These are phyloP conservation scores for Nicotiana noctiflora DNA, from an alignment of 257 asterid genomes.

Conservation along the genomic window DNA sequence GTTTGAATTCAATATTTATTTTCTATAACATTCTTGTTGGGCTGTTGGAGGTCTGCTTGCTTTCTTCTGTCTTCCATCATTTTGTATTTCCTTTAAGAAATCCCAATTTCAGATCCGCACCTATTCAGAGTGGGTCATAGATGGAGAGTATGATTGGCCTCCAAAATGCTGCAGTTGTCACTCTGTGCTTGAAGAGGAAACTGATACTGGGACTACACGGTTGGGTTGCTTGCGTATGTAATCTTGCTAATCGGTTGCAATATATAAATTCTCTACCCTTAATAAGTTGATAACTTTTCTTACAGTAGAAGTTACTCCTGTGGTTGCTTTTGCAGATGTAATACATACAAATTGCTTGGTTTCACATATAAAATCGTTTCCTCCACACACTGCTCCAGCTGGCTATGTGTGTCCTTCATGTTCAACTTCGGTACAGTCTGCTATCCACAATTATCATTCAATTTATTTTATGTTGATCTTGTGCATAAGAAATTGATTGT, in stretches of 20 bases:
- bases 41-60: neutral
- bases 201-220: slow-evolving; percentile 62
- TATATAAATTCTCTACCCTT: neutral
- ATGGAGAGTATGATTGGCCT: slow-evolving; percentile 99
- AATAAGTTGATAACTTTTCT: neutral
- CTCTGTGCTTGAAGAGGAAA: slow-evolving; percentile 64
- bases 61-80: neutral
- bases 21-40: neutral
- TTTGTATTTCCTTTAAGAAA: neutral
- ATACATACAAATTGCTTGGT: slow-evolving; percentile 74
- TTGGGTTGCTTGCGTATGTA: slow-evolving; percentile 95
- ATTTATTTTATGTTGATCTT: neutral
- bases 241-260: slow-evolving; percentile 7
- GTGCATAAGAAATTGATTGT: neutral
- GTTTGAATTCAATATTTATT: neutral
- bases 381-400: slow-evolving; percentile 80
- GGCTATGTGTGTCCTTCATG: slow-evolving; percentile 80
- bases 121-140: slow-evolving; percentile 96
- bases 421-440: slow-evolving; percentile 55
- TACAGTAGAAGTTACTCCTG: neutral
- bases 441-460: neutral
- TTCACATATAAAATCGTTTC: slow-evolving; percentile 71
- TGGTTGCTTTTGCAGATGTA: slow-evolving; percentile 42
- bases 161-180: slow-evolving; percentile 83
- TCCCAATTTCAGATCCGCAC: slow-evolving; percentile 49